Base-by-base conservation (phyloP, 371 early-diverging fungal species). In the Entomophthora muscae region DNA sequence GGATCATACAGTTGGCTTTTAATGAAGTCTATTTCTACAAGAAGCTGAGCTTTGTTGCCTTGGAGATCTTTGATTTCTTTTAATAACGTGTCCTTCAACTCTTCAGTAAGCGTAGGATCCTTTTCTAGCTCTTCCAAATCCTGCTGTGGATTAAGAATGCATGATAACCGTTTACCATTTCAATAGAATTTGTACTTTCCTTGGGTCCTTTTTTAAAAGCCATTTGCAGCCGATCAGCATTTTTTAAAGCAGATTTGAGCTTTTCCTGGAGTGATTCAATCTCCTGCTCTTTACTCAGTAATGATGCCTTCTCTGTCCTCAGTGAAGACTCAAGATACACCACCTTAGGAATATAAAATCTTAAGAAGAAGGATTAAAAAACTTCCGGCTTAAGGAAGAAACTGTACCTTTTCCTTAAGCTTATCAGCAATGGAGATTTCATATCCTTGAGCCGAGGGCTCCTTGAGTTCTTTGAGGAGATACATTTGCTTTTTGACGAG, bases 11-110 rank as follows among this genome's bases (percentile, higher is more conserved):
- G 31, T 17, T 58, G 12, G 26, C 22, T 28, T 32, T 30, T 58
- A 51, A 24, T 24, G 53, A 33, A n/a, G 23, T 61, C 53, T 26
- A 64, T 59, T 29, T 59, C 32, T 54, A 42, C 23, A 0, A 17
- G n/a, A 13, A 65, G 31, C 32, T 65, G 28, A 52, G 59, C 29
- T 52, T 57, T 61, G 23, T 64, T 59, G 5, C 58, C 51, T 51
- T 24, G 10, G 21, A 63, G 29, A 23, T 68, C 62, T 21, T 65
- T 51, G 5, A 65, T 27, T 58, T 68, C 68, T 68, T 65, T 65
- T 24, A 65, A 42, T 22, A 57, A 59, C 27, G 24, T 56, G 29
- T 68, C 63, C 26, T 58, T 58, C 21, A 58, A 32, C 21, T 58
- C 59, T 22, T 58, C 59, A 21, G 30, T 21, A 17, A 58, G 10